Base-by-base conservation (phyloP, 805 yeast species). In the Sugiyamaella qingdaonensis region DNA sequence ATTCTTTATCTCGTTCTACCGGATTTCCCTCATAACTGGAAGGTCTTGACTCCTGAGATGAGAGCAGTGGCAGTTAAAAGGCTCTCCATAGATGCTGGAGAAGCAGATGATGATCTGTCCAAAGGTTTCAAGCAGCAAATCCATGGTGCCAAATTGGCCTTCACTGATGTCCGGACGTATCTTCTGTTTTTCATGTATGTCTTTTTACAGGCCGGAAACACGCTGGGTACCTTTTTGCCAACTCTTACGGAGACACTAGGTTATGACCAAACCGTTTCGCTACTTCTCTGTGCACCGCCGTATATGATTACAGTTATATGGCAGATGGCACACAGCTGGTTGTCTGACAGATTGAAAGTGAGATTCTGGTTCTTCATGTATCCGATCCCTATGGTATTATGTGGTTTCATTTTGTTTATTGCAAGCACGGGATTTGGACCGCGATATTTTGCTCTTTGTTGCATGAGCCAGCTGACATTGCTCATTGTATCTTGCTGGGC, bases 391-490 rank as follows among this genome's bases (percentile, higher is more conserved):
- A 41, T 41, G n/a, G 21, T 21, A 2, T 41, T 18, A 18, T 21
- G 21, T 18, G 45, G 45, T 9, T 18, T 16, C 29, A 41, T 41
- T 24, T 24, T 41, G 2, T 18, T 41, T 21, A 44, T 44, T 44
- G 19, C 48, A 1, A 74, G 82, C 0, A 65, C 77, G 47, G 76
- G 78, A 53, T 75, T 78, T 1, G 84, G 80, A 5, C 83, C 82
- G 3, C 68, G 84, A 52, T 79, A 78, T 59, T 77, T 79, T 58
- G 77, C 84, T 18, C 78, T 81, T 82, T 68, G 78, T 48, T 39
- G 51, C 45, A 77, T 80, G 81, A 75, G 80, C 49, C 80, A 82
- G 13, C 73, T 79, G 4, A 64, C 80, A 29, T 78, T 79, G 60
- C 71, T 75, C 7, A 77, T 76, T 44, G 65, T 79, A 37, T 48